Evolutionary conservation across 2,329 filamentous ascomycete genomes (phyloP).

Genomic region (Trichocomaceae sp.): DNA sequence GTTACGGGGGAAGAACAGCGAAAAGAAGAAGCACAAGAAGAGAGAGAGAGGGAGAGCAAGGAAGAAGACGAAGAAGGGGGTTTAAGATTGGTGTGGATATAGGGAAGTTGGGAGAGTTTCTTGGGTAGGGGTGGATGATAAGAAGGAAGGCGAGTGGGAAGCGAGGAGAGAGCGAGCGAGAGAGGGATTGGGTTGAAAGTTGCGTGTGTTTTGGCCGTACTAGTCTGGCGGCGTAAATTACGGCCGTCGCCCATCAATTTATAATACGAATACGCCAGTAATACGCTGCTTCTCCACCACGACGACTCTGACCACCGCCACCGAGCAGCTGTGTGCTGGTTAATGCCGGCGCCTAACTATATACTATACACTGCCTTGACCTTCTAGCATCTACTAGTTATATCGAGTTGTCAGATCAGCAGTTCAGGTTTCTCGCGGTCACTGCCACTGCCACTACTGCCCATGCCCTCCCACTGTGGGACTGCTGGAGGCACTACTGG

Average conservation of each 20-base stretch:
- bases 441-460: too few species aligned
- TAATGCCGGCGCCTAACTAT: background rate
- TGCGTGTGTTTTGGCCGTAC: slow-evolving; percentile 10
- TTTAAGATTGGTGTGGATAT: too few species aligned
- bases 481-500: too few species aligned
- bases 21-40: slow-evolving; percentile 9
- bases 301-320: too few species aligned
- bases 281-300: too few species aligned
- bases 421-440: too few species aligned
- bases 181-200: slow-evolving; percentile 8
- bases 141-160: slow-evolving; percentile 13
- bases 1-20: slow-evolving; percentile 26
- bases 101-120: slow-evolving; percentile 7
- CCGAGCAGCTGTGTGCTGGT: too few species aligned
- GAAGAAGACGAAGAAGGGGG: slow-evolving; percentile 9
- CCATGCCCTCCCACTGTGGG: too few species aligned
- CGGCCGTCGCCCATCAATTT: background rate
- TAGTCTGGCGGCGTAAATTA: slow-evolving; percentile 8
- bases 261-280: background rate
- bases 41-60: slow-evolving; percentile 12
- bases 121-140: slow-evolving; percentile 13
- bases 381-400: too few species aligned
- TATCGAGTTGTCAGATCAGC: too few species aligned
- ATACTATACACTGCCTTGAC: too few species aligned
- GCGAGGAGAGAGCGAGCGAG: slow-evolving; percentile 12